phyloP scores from a whole-genome alignment of 306 rosid genomes.

The Quercus rubra region DNA sequence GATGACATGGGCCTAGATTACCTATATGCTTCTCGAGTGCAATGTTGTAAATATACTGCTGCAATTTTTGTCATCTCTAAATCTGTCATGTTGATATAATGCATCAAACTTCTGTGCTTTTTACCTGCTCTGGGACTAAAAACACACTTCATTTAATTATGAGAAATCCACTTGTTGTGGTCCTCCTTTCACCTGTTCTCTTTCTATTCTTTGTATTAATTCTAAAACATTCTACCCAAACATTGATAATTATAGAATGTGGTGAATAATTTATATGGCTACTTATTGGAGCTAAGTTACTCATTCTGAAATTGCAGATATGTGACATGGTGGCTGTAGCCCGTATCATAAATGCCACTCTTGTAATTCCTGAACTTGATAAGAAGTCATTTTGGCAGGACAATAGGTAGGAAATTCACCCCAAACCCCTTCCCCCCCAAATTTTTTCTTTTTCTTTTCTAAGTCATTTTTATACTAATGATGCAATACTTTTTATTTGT shows the following conservation, averaged over 20 bases:
- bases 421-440: too few relatives aligned
- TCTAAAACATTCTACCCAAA: background rate
- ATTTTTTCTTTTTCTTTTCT: too few relatives aligned
- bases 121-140: background rate
- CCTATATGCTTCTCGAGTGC: background rate
- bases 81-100: too few relatives aligned
- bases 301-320: slow-evolving; percentile 55
- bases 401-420: slow-evolving; percentile 51
- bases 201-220: background rate
- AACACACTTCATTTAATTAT: background rate
- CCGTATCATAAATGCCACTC: slow-evolving; percentile 87
- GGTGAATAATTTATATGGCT: background rate
- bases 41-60: background rate
- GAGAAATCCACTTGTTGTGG: background rate
- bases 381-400: slow-evolving; percentile 88
- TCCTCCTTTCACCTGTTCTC: background rate
- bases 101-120: background rate
- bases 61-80: background rate
- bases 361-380: slow-evolving; percentile 93
- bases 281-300: slow-evolving; percentile 17
- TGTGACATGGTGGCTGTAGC: slow-evolving; percentile 99
- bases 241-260: background rate
- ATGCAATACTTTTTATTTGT: slow-evolving; percentile 18
- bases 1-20: background rate
- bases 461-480: slow-evolving; percentile 2